Conservation (phyloP, 192 early-diverging fungal genomes). For the Diversispora epigaea region DNA sequence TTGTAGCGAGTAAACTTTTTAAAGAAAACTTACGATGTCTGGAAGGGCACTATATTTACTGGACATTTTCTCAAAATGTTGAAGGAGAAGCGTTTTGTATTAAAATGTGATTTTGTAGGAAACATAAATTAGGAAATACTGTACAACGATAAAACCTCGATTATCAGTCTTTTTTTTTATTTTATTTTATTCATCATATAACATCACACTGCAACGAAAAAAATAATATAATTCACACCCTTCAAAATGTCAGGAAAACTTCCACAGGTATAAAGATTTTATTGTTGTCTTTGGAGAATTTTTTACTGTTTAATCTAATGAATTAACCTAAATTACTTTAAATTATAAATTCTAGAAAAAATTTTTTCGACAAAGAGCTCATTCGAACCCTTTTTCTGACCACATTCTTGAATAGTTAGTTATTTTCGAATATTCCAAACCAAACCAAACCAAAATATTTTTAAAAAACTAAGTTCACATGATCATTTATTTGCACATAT, state of each 20-base stretch:
- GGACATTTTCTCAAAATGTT: slow-evolving; percentile 40
- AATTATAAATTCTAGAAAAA: slow-evolving; percentile 62
- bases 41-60: slow-evolving; percentile 78
- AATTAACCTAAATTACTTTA: not conserved
- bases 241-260: not conserved
- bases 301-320: too few species aligned
- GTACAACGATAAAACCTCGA: too few species aligned
- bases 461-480: not conserved
- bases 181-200: too few species aligned
- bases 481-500: not conserved
- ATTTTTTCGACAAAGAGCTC: slow-evolving; percentile 84
- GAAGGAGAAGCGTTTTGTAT: not conserved
- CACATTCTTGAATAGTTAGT: slow-evolving; percentile 88
- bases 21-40: slow-evolving; percentile 63
- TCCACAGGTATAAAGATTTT: not conserved
- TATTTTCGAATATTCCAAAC: not conserved
- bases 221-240: not conserved
- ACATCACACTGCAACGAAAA: not conserved
- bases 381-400: slow-evolving; percentile 97
- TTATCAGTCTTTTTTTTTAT: too few species aligned
- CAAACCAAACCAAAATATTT: slow-evolving; percentile 4
- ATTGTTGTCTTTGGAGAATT: too few species aligned
- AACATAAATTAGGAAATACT: not conserved
- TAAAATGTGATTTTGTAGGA: not conserved
- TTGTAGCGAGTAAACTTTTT: too few species aligned